phyloP scores from a whole-genome alignment of 176 grass and related monocot genomes.

The Phyllostachys edulis region DNA sequence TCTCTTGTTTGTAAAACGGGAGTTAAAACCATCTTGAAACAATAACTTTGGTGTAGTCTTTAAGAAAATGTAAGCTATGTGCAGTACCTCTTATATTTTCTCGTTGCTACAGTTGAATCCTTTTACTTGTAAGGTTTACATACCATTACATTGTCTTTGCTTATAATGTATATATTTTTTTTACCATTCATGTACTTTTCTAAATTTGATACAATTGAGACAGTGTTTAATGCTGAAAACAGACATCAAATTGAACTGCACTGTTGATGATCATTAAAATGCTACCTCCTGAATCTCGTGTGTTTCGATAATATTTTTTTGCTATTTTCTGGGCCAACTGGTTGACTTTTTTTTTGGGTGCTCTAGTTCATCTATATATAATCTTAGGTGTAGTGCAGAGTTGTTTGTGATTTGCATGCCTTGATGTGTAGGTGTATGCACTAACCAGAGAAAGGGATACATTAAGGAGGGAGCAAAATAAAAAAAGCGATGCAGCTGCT shows the following conservation, averaged over 20 bases:
- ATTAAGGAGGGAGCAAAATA: slow-evolving; percentile 95
- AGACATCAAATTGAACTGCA: slow-evolving; percentile 7
- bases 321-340: slow-evolving; percentile 2
- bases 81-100: not conserved
- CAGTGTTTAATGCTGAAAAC: not conserved
- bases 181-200: not conserved
- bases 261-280: slow-evolving; percentile 15
- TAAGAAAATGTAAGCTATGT: not conserved
- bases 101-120: not conserved
- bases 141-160: not conserved
- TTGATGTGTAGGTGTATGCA: slow-evolving; percentile 80
- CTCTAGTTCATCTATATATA: slow-evolving; percentile 15
- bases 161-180: not conserved
- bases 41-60: not conserved
- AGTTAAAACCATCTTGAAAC: not conserved
- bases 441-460: slow-evolving; percentile 94
- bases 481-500: slow-evolving; percentile 91
- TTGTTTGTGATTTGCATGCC: slow-evolving; percentile 18
- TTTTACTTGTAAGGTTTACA: slow-evolving; percentile 13
- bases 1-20: not conserved
- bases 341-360: not conserved
- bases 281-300: not conserved
- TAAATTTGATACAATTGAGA: not conserved
- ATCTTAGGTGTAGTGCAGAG: slow-evolving; percentile 6
- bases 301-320: not conserved